Conservation (phyloP, 129 eudicot species). For the Tagetes erecta region DNA sequence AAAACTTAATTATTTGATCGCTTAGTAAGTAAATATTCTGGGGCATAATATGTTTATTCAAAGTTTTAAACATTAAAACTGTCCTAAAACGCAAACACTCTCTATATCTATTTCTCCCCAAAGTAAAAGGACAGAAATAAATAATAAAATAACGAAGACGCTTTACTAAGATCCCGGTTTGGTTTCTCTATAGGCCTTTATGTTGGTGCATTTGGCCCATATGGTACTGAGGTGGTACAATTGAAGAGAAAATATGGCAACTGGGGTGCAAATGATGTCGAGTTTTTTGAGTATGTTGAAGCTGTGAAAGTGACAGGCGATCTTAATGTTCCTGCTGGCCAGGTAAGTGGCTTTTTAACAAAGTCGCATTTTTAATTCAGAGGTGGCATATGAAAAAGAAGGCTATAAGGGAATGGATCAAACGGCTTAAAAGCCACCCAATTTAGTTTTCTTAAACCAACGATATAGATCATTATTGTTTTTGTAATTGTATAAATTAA, state of each 20-base stretch:
- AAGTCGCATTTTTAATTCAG: not conserved
- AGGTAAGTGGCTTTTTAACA: slow-evolving; percentile 48
- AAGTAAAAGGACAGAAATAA: not conserved
- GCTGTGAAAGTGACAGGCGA: slow-evolving; percentile 99
- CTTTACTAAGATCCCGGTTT: not conserved
- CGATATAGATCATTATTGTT: not conserved
- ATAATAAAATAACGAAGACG: not conserved
- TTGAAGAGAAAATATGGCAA: slow-evolving; percentile 93
- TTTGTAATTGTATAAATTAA: not conserved
- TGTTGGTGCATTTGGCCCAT: slow-evolving; percentile 98
- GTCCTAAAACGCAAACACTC: not conserved
- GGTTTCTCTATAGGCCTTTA: slow-evolving; percentile 62
- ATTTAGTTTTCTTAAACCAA: not conserved
- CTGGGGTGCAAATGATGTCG: slow-evolving; percentile 63
- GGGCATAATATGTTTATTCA: not conserved
- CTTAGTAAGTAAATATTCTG: not conserved
- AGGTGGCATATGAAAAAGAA: not conserved
- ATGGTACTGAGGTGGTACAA: slow-evolving; percentile 94
- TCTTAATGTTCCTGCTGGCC: slow-evolving; percentile 96
- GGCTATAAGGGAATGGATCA: not conserved
- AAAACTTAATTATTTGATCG: not conserved
- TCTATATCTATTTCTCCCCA: not conserved
- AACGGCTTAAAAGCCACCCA: not conserved
- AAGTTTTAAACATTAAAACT: not conserved
- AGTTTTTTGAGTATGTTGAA: slow-evolving; percentile 96